Evolutionary conservation across 1,284 basidiomycete genomes (phyloP), one percentile per base, ranked within the genome.

Genomic region (Trichosporon asahii): DNA sequence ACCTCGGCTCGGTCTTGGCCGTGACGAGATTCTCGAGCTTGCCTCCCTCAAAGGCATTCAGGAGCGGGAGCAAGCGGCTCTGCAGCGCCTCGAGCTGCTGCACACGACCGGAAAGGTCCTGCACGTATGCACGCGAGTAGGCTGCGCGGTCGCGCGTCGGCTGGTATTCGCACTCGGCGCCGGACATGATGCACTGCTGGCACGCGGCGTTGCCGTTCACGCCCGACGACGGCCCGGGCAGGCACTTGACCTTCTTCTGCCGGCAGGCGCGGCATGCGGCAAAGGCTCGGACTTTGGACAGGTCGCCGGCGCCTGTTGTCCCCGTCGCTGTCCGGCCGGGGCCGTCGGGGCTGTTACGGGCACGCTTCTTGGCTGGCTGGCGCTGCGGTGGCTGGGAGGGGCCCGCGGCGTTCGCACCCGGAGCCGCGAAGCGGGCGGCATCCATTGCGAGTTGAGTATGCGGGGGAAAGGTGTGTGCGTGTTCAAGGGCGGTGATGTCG

Each of bases 121-220:
- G 79, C 21, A 83, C 81, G 65, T 83, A 83, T 60, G 81, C 80
- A 31, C 81, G 73, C 65, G 76, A 78, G 70, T 80, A 82, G 15
- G 81, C 81, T 14, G 81, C 81, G 27, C 81, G 70, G 66, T 83
- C 81, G 25, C 81, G 73, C 15, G 81, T 80, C 3, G 81, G 80
- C 35, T 80, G 77, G 68, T 82, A 83, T n/a, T 73, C 73, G 71
- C 81, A 83, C 70, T 83, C 81, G 55, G 69, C 65, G 27, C 76
- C 76, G 6, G 71, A 76, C 64, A 74, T 73, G 27, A 74, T 68
- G 70, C 81, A 82, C 70, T 82, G 81, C 70, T 80, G 79, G 71
- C 81, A 82, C 63, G 63, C 40, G 37, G 71, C 70, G 7, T 65
- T 65, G 46, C 69, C 72, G 40, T 68, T 68, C 12, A 61, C 67